Evolutionary conservation across 208 protist species (phyloP).

Genomic region (Plasmodiophora brassicae): DNA sequence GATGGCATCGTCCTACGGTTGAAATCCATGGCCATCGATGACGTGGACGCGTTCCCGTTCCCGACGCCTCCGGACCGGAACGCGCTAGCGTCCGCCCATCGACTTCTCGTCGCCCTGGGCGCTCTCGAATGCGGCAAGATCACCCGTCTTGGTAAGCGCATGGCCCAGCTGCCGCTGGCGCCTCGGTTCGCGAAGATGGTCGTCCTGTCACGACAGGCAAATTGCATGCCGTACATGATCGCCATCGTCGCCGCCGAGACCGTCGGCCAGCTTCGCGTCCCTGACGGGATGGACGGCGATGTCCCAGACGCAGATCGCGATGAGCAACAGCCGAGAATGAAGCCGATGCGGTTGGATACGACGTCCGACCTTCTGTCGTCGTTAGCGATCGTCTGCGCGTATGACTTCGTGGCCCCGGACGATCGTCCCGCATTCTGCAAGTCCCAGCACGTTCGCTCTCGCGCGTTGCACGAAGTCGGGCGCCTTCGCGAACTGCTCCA

Average conservation of each 20-base stretch:
- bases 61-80: conserved; percentile 61
- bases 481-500: background rate
- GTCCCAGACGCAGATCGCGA: background rate
- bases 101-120: conserved; percentile 52
- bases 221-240: conserved; percentile 55
- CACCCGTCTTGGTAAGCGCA: conserved; percentile 18
- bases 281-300: background rate
- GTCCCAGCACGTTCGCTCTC: background rate
- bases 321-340: background rate
- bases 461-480: background rate
- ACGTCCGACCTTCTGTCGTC: background rate
- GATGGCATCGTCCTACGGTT: conserved; percentile 73
- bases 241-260: conserved; percentile 38
- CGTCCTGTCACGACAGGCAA: conserved; percentile 44
- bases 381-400: background rate
- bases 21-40: conserved; percentile 72
- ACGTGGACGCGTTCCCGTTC: conserved; percentile 73
- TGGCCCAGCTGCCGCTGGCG: conserved; percentile 61
- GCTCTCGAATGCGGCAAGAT: conserved; percentile 52
- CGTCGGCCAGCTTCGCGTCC: background rate
- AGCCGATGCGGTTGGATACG: background rate
- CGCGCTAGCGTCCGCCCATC: conserved; percentile 48
- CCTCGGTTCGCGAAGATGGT: conserved; percentile 74
- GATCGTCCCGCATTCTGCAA: background rate
- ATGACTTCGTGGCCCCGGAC: background rate